phyloP scores from a whole-genome alignment of 371 early-diverging fungal species.

The Mucor lusitanicus region DNA sequence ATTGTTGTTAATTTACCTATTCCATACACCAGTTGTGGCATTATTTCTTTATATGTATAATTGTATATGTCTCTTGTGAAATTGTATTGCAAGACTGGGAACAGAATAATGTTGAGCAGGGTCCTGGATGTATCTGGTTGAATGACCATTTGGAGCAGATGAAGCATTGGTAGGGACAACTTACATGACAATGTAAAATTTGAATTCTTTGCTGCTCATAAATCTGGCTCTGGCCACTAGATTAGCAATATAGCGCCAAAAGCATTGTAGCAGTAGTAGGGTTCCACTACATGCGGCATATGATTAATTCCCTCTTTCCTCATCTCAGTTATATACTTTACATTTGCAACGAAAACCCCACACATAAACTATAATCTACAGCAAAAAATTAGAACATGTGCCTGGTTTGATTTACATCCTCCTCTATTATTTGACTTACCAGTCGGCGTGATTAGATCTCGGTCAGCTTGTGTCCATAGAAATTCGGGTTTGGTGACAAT shows the following conservation, averaged over 20 bases:
- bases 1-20: constrained; percentile 22
- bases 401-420: background rate
- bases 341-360: constrained; percentile 54
- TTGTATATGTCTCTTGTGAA: constrained; percentile 42
- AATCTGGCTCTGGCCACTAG: constrained; percentile 48
- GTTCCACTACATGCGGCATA: constrained; percentile 33
- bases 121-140: constrained; percentile 27
- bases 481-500: constrained; percentile 42
- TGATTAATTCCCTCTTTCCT: background rate
- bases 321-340: constrained; percentile 11
- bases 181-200: constrained; percentile 50
- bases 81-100: constrained; percentile 48
- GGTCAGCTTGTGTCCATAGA: constrained; percentile 47
- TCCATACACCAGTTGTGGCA: constrained; percentile 51
- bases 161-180: background rate
- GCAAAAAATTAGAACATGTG: background rate
- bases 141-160: background rate
- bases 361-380: constrained; percentile 34
- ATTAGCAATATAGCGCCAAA: constrained; percentile 59
- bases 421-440: constrained; percentile 15
- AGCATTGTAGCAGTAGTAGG: constrained; percentile 50
- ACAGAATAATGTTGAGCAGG: constrained; percentile 30
- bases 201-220: constrained; percentile 55
- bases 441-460: constrained; percentile 42
- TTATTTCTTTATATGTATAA: constrained; percentile 47